Conservation (phyloP, 1,284 basidiomycete genomes). For the Sanghuangporus weigelae region DNA sequence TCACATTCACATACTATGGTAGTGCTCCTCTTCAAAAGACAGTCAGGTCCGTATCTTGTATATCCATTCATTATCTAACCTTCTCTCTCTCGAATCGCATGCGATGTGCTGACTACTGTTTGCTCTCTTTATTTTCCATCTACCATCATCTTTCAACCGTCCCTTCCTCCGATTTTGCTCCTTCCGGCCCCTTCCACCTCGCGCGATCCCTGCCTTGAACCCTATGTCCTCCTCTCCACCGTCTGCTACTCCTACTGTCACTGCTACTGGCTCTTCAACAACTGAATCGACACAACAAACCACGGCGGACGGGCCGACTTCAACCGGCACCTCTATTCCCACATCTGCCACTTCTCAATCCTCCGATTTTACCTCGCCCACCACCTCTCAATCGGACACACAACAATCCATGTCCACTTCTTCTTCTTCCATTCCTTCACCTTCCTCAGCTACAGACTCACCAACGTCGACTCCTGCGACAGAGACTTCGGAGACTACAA, state of each 20-base stretch:
- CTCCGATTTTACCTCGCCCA: constrained; percentile 12
- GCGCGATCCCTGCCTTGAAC: neutral
- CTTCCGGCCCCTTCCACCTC: neutral
- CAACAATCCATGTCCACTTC: constrained; percentile 12
- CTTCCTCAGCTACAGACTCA: constrained; percentile 14
- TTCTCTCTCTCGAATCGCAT: too few relatives aligned
- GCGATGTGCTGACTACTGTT: too few relatives aligned
- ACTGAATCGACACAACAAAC: neutral
- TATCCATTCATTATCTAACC: neutral
- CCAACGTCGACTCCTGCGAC: constrained; percentile 9
- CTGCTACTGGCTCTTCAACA: neutral
- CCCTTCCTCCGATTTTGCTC: neutral
- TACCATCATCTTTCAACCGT: neutral
- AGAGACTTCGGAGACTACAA: neutral
- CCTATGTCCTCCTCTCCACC: neutral
- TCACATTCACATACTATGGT: too few relatives aligned
- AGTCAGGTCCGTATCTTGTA: neutral
- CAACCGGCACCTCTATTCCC: neutral
- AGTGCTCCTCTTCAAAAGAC: neutral
- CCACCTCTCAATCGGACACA: neutral
- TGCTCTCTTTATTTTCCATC: too few relatives aligned
- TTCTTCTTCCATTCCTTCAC: neutral
- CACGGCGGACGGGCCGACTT: constrained; percentile 4
- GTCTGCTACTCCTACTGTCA: neutral
- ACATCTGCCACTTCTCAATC: constrained; percentile 16